These are phyloP conservation scores for Saturnispora gosingensis DNA, from an alignment of 805 yeast genomes.

Conservation along the genomic window DNA sequence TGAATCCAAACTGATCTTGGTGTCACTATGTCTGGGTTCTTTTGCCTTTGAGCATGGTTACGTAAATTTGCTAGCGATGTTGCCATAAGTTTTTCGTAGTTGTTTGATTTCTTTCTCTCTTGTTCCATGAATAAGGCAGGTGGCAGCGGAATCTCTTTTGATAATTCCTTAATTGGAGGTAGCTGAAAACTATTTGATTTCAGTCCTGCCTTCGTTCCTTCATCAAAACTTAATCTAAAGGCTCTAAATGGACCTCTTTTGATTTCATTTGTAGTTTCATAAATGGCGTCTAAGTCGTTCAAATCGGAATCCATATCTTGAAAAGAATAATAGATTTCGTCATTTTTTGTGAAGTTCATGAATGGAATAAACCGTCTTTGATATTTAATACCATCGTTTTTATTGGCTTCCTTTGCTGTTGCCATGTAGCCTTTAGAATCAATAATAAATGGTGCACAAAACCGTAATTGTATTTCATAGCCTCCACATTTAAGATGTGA, in stretches of 20 bases:
- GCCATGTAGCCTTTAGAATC: constrained; percentile 17
- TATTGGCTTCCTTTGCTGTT: constrained; percentile 6
- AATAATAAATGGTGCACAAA: constrained; percentile 35
- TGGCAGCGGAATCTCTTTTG: not conserved
- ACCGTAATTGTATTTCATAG: constrained; percentile 39
- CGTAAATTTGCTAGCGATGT: not conserved
- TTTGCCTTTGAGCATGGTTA: not conserved
- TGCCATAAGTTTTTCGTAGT: not conserved
- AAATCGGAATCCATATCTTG: constrained; percentile 31
- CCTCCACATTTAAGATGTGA: constrained; percentile 40
- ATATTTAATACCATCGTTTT: constrained; percentile 3
- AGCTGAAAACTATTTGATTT: not conserved
- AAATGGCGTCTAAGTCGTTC: constrained; percentile 18
- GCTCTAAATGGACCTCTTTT: constrained; percentile 25
- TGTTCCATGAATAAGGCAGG: not conserved
- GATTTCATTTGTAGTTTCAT: constrained; percentile 21
- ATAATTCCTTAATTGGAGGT: not conserved
- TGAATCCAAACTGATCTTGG: constrained; percentile 29
- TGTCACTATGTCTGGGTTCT: constrained; percentile 12
- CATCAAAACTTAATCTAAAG: not conserved
- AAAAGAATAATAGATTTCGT: constrained; percentile 30
- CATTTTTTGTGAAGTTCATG: constrained; percentile 29
- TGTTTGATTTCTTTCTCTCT: not conserved
- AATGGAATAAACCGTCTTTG: constrained; percentile 38
- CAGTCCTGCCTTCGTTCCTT: too few species aligned